Base-by-base conservation (phyloP, 2,329 filamentous ascomycete species). In the Penicillium griseofulvum region DNA sequence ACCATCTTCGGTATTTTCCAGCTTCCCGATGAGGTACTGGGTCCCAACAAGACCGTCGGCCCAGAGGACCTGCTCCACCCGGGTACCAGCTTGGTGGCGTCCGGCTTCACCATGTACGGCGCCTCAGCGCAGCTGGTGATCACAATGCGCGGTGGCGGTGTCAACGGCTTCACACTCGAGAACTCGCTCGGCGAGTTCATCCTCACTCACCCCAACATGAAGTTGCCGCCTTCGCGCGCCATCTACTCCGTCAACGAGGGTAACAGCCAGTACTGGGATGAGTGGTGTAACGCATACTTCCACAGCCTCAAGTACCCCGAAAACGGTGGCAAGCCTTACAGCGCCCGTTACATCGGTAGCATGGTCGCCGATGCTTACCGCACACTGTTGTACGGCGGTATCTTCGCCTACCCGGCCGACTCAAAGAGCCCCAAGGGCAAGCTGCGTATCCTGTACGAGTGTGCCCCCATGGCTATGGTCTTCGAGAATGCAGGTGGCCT, bases 31-130 rank as follows among this genome's bases (percentile, higher is more conserved):
- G 87, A 83, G 61, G 58, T 74, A 14, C 57, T 76, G 29, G 71
- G 68, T 17, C 60, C 69, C 33, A 66, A 68, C 62, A 87, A 83
- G 56, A 87, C 89, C 66, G 91, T 77, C 49, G 68, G 70, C 16
- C 70, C 71, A 34, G 63, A 95, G 69, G 92, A 97, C 73, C 84
- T 99, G 58, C 83, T 97, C 57, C 87, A 87, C 75, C 89, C 94
- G 1, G 94, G 94, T 54, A 93, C 89, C 1, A 92, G 97, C 76
- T 85, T 97, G 63, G 84, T 97, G 19, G 93, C 94, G 34, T 87
- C 90, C 22, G 94, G 94, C n/a, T 99, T 99, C 83, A 99, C 94
- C 76, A 99, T 99, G 94, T 99, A 99, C 78, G 94, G 94, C 71
- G 94, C 94, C 65, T 97, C 92, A 3, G 87, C 94, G 4, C 93